Base-by-base conservation (phyloP, 306 rosid genomes). In the Quercus alba region DNA sequence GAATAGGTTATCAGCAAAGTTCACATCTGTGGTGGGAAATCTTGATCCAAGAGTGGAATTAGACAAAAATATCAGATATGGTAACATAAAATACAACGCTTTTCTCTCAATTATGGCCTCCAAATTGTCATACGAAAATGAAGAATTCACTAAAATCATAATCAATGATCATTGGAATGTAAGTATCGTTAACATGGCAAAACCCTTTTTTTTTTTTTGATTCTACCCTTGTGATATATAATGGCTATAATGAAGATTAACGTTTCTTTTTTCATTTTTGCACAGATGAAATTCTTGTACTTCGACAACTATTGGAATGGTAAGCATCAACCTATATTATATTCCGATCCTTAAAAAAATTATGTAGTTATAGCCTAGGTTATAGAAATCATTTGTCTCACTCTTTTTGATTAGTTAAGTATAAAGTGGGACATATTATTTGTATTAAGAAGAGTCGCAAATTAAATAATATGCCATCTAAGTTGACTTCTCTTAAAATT, bases 41-140 rank as follows among this genome's bases (percentile, higher is more conserved):
- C 75, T 80, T 71, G 92, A 88, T 74, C 0, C 49, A 4, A 55
- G 92, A 83, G 63, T 86, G 68, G 80, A 86, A 12, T 75, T 88
- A 56, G 85, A 80, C 75, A 72, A 75, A 54, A 77, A 2, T 61
- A 86, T 86, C 72, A 17, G 20, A 56, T 31, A 38, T 4, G 80
- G 69, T 1, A 62, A 84, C 82, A 2, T 18, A 0, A 84, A 77
- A 5, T 86, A 86, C 54, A 86, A 84, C 46, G 77, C 6, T 0
- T 30, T 20, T 19, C 78, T 86, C 2, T 75, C 90, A 17, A 56
- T 86, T 20, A 88, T 88, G 90, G 85, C 92, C 26, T 81, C 87
- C 17, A 88, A 88, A 56, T 33, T 88, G 30, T 72, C 90, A 0
- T 88, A 88, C 13, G 88, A 88, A 78, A 82, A 82, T 75, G 74